Base-by-base conservation (phyloP, 106 monocot genomes). In the Dactylorhiza incarnata region DNA sequence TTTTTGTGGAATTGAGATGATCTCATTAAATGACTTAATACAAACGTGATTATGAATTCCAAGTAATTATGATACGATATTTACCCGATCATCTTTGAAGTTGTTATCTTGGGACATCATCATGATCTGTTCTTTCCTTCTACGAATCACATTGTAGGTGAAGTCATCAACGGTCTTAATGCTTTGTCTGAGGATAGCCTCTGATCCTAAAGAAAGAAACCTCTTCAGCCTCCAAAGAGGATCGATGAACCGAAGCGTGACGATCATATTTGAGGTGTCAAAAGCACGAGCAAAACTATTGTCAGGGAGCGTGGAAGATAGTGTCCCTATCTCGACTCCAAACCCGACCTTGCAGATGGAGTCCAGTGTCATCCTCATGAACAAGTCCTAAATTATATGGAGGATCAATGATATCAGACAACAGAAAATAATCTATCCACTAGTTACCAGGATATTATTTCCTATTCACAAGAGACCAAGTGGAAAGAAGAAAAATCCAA, bases 281-380 rank as follows among this genome's bases (percentile, higher is more conserved):
- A 99, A 99, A 0, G 89, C 97, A 49, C 45, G 77, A 16, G 97
- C 97, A 75, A 99, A 99, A 9, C 79, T 69, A 0, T 89, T 66
- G 17, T 82, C 82, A 8, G 89, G 94, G 15, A 94, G 68, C 85
- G 24, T n/a, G 87, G 23, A 86, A 77, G 63, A 65, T 20, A 65
- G 65, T 26, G 65, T 65, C 65, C 65, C 65, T 65, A 65, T 29
- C 65, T 97, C 89, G 1, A 91, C 76, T 26, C 97, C 97, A 71
- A 99, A 99, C 0, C 94, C 97, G 2, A 91, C 88, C 14, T 70
- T 54, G 77, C 91, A 99, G 23, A 99, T 94, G 76, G 88, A 91
- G 74, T 99, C 97, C 76, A 94, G 90, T 17, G 97, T 94, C 81
- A 99, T 91, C 22, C 94, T 82, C 22, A 99, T 84, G 43, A 99